phyloP scores from a whole-genome alignment of 2,329 filamentous ascomycete species.

The Colletotrichum viniferum region DNA sequence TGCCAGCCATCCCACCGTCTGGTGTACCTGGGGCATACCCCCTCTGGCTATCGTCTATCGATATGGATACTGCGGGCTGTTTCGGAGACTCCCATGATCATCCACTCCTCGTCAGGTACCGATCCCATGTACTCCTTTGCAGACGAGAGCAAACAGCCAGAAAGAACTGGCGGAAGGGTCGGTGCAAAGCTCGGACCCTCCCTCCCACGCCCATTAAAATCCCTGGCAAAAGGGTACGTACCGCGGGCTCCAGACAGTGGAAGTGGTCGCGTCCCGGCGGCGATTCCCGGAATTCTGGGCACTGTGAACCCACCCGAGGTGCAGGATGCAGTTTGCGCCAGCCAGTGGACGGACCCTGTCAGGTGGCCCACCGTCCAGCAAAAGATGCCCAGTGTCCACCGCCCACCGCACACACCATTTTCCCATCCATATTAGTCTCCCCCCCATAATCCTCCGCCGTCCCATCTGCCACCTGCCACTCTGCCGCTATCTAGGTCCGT shows the following conservation, averaged over 20 bases:
- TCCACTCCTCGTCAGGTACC: slow-evolving; percentile 47
- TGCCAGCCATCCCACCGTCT: background rate
- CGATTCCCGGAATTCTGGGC: background rate
- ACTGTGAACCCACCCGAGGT: slow-evolving; percentile 11
- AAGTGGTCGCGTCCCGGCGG: background rate
- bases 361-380: slow-evolving; percentile 1
- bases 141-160: background rate
- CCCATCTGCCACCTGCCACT: slow-evolving; percentile 19
- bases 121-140: slow-evolving; percentile 27
- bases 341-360: slow-evolving; percentile 15
- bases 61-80: background rate
- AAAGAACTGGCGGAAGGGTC: slow-evolving; percentile 5
- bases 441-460: slow-evolving; percentile 12
- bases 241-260: background rate
- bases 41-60: background rate
- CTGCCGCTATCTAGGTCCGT: slow-evolving; percentile 17
- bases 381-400: background rate
- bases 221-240: slow-evolving; percentile 10
- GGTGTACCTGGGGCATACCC: background rate
- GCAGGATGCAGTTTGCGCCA: slow-evolving; percentile 18
- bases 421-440: background rate
- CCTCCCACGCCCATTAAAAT: slow-evolving; percentile 7
- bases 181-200: slow-evolving; percentile 13
- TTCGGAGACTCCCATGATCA: slow-evolving; percentile 44
- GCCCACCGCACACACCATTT: background rate